Base-by-base conservation (phyloP, 202 grass and related monocot genomes). In the Dendrocalamus latiflorus region DNA sequence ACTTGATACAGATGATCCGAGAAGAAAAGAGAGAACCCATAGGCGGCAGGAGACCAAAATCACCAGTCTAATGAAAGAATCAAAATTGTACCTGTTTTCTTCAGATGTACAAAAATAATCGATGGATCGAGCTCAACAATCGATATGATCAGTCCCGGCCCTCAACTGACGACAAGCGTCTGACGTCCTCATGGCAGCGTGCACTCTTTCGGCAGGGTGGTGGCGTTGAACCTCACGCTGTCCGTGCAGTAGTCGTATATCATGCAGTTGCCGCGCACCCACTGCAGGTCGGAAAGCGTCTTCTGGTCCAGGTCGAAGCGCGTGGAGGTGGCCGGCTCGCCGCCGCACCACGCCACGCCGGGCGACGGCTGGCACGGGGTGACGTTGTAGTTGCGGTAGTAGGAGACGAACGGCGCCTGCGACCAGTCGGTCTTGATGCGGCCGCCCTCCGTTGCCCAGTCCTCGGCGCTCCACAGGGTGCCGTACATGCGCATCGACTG, bases 381-480 rank as follows among this genome's bases (percentile, higher is more conserved):
- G 5, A 72, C 82, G 0, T 77, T 64, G 56, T 89, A 50, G 42
- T 85, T 76, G 17, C 89, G 89, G 75, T 94, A 94, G 50, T 79
- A 76, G 18, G 89, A 89, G 44, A 68, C 70, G 74, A 94, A 94
- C 0, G 92, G 92, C 24, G 86, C 87, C 42, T n/a, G 74, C 18
- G 63, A 68, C 92, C 92, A 94, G 72, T 94, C 74, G 4, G 93
- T 95, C 82, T 95, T 95, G 69, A 92, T 54, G 58, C 83, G 75
- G 0, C 93, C 93, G 4, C 93, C 93, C 80, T 89, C 76, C 0
- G 95, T 97, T 0, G 95, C 92, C 95, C 95, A 97, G 92, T 97
- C 95, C 63, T 97, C 95, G 59, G 88, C 95, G 82, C 94, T 97
- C 92, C 92, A 94, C 53, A 97, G 84, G 81, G 90, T 94, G 2